Base-by-base conservation (phyloP, 2,329 filamentous ascomycete genomes). In the Epicoccum nigrum region DNA sequence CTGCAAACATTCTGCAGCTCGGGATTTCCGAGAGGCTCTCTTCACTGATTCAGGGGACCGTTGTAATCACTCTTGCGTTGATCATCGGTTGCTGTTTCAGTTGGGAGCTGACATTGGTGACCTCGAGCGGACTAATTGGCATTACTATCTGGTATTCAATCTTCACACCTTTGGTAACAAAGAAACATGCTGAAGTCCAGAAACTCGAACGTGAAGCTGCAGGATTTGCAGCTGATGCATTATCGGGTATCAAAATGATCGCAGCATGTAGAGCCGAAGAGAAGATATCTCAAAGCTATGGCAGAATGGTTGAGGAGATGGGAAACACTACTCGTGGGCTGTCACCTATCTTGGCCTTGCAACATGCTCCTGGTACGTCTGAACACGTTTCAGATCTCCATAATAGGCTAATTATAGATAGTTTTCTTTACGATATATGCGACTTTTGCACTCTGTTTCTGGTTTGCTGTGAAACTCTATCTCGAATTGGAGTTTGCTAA, bases 11-110 rank as follows among this genome's bases (percentile, higher is more conserved):
- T 8, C 41, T 70, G 15, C 67, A 70, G 44, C 38, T 63, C 17
- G 67, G 64, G 5, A 68, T 70, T 17, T 70, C 65, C 2, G 63
- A 68, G 35, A 55, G 65, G 32, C 50, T 69, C 11, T 59, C 57
- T 12, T 59, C 64, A 4, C 44, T 68, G 12, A 54, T 69, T 5
- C 65, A 69, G 43, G 54, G 56, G n/a, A 40, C 59, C 9, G 50
- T 64, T 15, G 57, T 70, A 1, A 58, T 65, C 6, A 21, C 56
- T 23, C 59, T 59, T 4, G 59, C 62, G 2, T 45, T 67, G 8
- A 51, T 67, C 15, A 60, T 70, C 17, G 61, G 63, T 16, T 69
- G 67, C 32, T 52, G 59, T 19, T 66, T 58, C 41, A 63, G 57
- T 27, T 68, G 63, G 64, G 56, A 57, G 17, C 49, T 70, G 19